These are phyloP conservation scores for Paraphaeosphaeria minitans DNA, from an alignment of 2,329 filamentous ascomycete species.

Conservation along the genomic window DNA sequence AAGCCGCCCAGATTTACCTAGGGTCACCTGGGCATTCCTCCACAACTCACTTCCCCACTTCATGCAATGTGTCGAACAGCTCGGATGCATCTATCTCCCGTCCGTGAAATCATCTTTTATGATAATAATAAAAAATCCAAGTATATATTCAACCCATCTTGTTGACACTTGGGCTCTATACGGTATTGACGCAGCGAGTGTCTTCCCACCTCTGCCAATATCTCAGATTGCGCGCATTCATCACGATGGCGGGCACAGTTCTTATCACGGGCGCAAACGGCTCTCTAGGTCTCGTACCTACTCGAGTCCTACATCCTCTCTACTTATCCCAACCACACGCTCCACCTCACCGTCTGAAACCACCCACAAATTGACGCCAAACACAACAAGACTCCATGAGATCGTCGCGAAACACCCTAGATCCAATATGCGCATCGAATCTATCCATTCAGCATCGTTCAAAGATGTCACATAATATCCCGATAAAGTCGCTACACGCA, in stretches of 20 bases:
- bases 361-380: slow-evolving; percentile 19
- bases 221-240: neutral
- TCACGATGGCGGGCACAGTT: slow-evolving; percentile 15
- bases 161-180: too few species aligned
- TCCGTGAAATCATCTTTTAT: too few species aligned
- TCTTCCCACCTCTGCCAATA: too few species aligned
- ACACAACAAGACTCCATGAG: slow-evolving; percentile 22
- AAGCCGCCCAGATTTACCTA: too few species aligned
- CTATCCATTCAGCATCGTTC: slow-evolving; percentile 24
- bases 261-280: slow-evolving; percentile 33
- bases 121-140: too few species aligned
- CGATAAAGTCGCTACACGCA: slow-evolving; percentile 13
- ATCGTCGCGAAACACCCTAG: slow-evolving; percentile 19
- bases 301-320: slow-evolving; percentile 23
- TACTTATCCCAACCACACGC: slow-evolving; percentile 18
- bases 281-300: slow-evolving; percentile 25
- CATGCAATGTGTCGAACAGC: too few species aligned
- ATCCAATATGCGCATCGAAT: slow-evolving; percentile 16
- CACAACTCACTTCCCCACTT: too few species aligned
- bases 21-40: too few species aligned
- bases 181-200: too few species aligned
- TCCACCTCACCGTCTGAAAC: slow-evolving; percentile 29
- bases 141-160: too few species aligned
- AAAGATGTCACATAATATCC: slow-evolving; percentile 20
- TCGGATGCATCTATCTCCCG: too few species aligned